Evolutionary conservation across 192 early-diverging fungal species (phyloP), one percentile per base, ranked within the genome.

Genomic region (Bifiguratus adelaidae): DNA sequence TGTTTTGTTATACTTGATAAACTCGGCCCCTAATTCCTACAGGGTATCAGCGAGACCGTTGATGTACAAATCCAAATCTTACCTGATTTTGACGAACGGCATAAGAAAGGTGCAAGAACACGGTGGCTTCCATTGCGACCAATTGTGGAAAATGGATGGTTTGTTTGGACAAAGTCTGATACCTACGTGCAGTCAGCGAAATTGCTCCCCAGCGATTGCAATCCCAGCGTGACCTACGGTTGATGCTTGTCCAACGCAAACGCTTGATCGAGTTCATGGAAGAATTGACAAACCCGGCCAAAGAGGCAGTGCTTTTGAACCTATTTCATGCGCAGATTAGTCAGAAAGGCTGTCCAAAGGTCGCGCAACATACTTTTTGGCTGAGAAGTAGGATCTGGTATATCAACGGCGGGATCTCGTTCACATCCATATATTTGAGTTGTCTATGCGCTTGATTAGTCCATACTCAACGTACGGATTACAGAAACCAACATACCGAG

Each of bases 81-180:
- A 73, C 77, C 55, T 82, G 76, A 58, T 88, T 82, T 57, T 88
- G 85, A 40, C 78, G 80, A 21, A 83, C 71, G 19, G 73, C 77
- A 46, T 80, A 85, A 50, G 67, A 73, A 27, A 88, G 67, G 45
- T 88, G 81, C 37, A 85, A 67, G 55, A 88, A 73, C 7, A 81
- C 77, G 0, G 76, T 80, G 19, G 79, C 82, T 45, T 83, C 77
- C 25, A 77, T 74, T 3, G 68, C 72, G 25, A 46, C 16, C 56
- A 44, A 32, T 58, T 67, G 38, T 15, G 47, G 7, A 38, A 7
- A 22, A 30, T 27, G 38, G 24, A 35, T 11, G 4, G 22, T 15
- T 8, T 15, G 37, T 5, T 5, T 40, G 15, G 13, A n/a, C n/a
- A n/a, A n/a, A n/a, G n/a, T n/a, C n/a, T n/a, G n/a, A n/a, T n/a